Conservation (phyloP, 106 monocot species). For the Hemerocallis citrina region DNA sequence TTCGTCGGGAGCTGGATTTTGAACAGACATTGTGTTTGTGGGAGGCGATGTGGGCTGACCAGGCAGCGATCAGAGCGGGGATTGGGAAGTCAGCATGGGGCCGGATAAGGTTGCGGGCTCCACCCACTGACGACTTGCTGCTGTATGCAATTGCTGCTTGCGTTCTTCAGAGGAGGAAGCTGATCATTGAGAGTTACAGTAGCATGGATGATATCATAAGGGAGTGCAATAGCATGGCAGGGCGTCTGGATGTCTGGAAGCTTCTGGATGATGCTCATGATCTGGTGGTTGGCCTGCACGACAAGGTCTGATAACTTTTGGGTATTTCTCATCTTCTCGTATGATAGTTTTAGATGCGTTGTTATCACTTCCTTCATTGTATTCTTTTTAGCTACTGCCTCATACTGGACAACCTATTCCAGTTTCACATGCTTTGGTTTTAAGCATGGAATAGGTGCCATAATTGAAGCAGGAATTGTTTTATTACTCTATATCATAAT, state of each 20-base stretch:
- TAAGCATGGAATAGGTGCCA: neutral
- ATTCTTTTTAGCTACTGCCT: neutral
- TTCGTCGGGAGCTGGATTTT: conserved; percentile 74
- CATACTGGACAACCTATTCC: too few species aligned
- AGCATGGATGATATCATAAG: conserved; percentile 86
- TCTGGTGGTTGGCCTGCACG: conserved; percentile 60
- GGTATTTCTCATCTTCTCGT: neutral
- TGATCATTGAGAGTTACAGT: conserved; percentile 71
- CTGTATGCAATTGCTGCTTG: conserved; percentile 86
- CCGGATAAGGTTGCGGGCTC: conserved; percentile 32
- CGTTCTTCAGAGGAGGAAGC: conserved; percentile 75
- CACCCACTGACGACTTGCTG: conserved; percentile 79
- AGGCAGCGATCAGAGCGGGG: conserved; percentile 63
- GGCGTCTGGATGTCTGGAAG: conserved; percentile 79
- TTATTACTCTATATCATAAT: too few species aligned
- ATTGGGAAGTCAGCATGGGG: conserved; percentile 46
- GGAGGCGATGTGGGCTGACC: conserved; percentile 98
- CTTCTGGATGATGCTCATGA: conserved; percentile 83
- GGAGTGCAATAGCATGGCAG: conserved; percentile 82
- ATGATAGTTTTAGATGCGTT: neutral
- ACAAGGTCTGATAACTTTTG: conserved; percentile 22
- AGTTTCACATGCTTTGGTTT: too few species aligned
- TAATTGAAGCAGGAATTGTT: neutral
- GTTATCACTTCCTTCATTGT: neutral
- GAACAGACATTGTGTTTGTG: conserved; percentile 81